Conservation (phyloP, 257 asterid genomes). For the Solanum appendiculatum region DNA sequence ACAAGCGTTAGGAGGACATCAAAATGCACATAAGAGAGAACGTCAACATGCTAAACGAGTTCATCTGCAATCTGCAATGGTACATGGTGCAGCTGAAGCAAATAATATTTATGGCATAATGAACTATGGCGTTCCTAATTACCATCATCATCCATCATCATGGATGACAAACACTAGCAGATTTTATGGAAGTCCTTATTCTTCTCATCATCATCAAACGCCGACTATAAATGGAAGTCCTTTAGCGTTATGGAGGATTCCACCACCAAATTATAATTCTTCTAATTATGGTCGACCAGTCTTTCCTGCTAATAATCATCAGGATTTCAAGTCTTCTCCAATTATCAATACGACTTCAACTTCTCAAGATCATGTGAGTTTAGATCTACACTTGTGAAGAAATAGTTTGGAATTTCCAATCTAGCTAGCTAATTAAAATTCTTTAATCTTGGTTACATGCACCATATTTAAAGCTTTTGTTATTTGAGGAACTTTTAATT, state of each 20-base stretch:
- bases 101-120: slow-evolving; percentile 50
- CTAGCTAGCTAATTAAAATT: background rate
- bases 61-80: slow-evolving; percentile 60
- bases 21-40: slow-evolving; percentile 89
- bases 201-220: slow-evolving; percentile 3
- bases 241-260: slow-evolving; percentile 51
- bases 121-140: slow-evolving; percentile 26
- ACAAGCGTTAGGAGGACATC: slow-evolving; percentile 95
- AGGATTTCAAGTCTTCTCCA: slow-evolving; percentile 18
- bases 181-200: slow-evolving; percentile 17
- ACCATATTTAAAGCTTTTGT: slow-evolving; percentile 1
- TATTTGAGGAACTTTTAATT: background rate
- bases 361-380: slow-evolving; percentile 74
- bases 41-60: slow-evolving; percentile 81
- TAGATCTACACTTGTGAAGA: slow-evolving; percentile 73
- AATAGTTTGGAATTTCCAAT: background rate
- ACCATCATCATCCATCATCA: slow-evolving; percentile 12
- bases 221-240: slow-evolving; percentile 62
- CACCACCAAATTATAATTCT: slow-evolving; percentile 3
- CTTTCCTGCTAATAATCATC: slow-evolving; percentile 7
- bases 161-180: background rate
- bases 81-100: slow-evolving; percentile 31
- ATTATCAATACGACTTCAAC: slow-evolving; percentile 7
- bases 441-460: background rate
- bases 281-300: slow-evolving; percentile 14